These are phyloP conservation scores for Scedosporium aurantiacum DNA, from an alignment of 2,329 filamentous ascomycete species.

Conservation along the genomic window DNA sequence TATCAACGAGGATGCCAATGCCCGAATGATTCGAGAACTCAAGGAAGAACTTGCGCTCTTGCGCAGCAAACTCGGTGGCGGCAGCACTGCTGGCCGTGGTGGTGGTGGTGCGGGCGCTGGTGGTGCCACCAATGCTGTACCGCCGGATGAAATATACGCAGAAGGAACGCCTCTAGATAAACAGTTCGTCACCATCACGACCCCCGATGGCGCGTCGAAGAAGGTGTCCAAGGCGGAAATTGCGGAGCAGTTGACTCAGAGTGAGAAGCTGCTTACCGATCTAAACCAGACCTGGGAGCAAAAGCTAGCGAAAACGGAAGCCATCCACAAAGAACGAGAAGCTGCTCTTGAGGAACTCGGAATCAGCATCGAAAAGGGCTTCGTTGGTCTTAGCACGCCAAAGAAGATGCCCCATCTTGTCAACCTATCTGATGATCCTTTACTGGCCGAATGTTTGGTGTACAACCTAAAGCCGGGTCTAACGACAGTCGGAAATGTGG, in stretches of 20 bases:
- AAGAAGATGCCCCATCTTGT: slow-evolving; percentile 99
- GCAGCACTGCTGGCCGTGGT: slow-evolving; percentile 29
- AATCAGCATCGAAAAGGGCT: slow-evolving; percentile 98
- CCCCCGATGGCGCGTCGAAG: slow-evolving; percentile 74
- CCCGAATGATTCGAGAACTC: slow-evolving; percentile 94
- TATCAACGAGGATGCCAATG: slow-evolving; percentile 97
- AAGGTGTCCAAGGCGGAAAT: slow-evolving; percentile 98
- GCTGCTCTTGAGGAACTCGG: slow-evolving; percentile 90
- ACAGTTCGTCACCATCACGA: slow-evolving; percentile 90
- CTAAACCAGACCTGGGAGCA: slow-evolving; percentile 99
- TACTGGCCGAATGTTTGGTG: slow-evolving; percentile 89
- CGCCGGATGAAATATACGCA: slow-evolving; percentile 74
- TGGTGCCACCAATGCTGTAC: slow-evolving; percentile 28
- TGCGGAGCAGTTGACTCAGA: slow-evolving; percentile 88
- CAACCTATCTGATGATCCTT: slow-evolving; percentile 88
- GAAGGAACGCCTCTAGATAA: slow-evolving; percentile 87
- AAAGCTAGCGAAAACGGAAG: slow-evolving; percentile 86
- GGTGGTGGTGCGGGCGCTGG: slow-evolving; percentile 31
- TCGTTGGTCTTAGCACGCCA: slow-evolving; percentile 85
- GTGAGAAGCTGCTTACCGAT: slow-evolving; percentile 90
- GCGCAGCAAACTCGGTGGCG: slow-evolving; percentile 69
- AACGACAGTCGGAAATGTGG: slow-evolving; percentile 89
- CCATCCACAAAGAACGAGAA: slow-evolving; percentile 95
- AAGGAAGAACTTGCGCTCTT: slow-evolving; percentile 88
- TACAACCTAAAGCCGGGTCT: slow-evolving; percentile 96